These are phyloP conservation scores for Plectosphaerella plurivora DNA, from an alignment of 2,329 filamentous ascomycete species.

Conservation along the genomic window DNA sequence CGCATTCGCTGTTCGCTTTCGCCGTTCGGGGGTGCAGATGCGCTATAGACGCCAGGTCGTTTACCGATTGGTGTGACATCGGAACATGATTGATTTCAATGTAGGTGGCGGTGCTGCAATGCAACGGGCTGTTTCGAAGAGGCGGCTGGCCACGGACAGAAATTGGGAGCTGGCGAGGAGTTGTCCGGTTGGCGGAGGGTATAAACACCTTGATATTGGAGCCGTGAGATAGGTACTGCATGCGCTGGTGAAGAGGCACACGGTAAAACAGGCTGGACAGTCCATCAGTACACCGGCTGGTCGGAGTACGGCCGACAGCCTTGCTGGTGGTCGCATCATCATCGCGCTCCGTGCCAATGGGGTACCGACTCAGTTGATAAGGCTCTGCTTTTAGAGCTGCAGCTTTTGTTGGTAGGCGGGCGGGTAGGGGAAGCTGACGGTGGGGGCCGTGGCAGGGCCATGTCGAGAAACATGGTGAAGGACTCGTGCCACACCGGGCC, in stretches of 20 bases:
- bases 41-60: too few species aligned
- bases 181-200: slow-evolving; percentile 33
- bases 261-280: slow-evolving; percentile 83
- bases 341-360: slow-evolving; percentile 25
- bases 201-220: slow-evolving; percentile 80
- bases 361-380: slow-evolving; percentile 77
- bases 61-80: too few species aligned
- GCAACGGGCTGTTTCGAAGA: too few species aligned
- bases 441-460: slow-evolving; percentile 77
- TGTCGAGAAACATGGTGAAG: slow-evolving; percentile 92
- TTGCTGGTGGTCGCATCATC: slow-evolving; percentile 10
- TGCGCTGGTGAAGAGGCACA: slow-evolving; percentile 61
- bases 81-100: too few species aligned
- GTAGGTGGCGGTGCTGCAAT: too few species aligned
- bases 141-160: too few species aligned
- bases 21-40: too few species aligned
- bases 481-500: slow-evolving; percentile 86
- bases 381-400: slow-evolving; percentile 64
- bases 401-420: slow-evolving; percentile 51
- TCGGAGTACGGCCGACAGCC: slow-evolving; percentile 20
- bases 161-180: slow-evolving; percentile 70
- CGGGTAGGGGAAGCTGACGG: slow-evolving; percentile 72
- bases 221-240: slow-evolving; percentile 59
- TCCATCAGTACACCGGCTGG: slow-evolving; percentile 68
- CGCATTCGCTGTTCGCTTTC: too few species aligned